Evolutionary conservation across 2,329 filamentous ascomycete species (phyloP), one percentile per base, ranked within the genome.

Genomic region (Arachnomyces sp.): DNA sequence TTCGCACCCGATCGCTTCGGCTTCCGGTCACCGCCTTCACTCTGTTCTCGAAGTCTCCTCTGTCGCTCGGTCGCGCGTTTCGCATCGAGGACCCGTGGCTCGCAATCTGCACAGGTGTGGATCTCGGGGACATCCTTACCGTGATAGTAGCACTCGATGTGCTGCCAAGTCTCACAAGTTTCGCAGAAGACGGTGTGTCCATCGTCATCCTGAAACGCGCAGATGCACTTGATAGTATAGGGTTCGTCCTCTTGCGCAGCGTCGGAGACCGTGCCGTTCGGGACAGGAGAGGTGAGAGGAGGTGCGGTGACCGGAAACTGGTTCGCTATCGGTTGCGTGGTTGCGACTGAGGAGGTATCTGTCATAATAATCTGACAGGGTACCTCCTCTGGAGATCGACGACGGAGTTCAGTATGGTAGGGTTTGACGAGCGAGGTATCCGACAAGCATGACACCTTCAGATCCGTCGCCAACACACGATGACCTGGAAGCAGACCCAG

Each of bases 161-260:
- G 92, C 66, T 98, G 92, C 92, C 92, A 98, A 36, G 88, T 92
- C 60, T 94, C 85, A 72, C 92, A 98, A 43, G 74, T 78, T 61
- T 96, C 92, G 73, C 92, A 98, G 65, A 89, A 87, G 47, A 98
- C 93, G 44, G 92, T 98, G 65, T 86, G 90, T 65, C 92, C 92
- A 71, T 98, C 92, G 72, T 98, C 92, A 70, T 94, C 88, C 61
- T 79, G 71, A 65, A 84, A 95, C 61, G 81, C 81, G 68, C 92
- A 98, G 54, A 96, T 94, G 76, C 92, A 98, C 73, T 93, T 94
- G 70, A 96, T 95, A 44, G 86, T 93, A 64, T 93, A 94, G 46
- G 66, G 66, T 46, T 69, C 66, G 48, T 66, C 63, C 45, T 68
- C 66, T 51, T 67, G 63, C 40, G 65, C 64, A 38, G 61, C 52